phyloP scores from a whole-genome alignment of 805 yeast species.

The Suhomyces emberorum region DNA sequence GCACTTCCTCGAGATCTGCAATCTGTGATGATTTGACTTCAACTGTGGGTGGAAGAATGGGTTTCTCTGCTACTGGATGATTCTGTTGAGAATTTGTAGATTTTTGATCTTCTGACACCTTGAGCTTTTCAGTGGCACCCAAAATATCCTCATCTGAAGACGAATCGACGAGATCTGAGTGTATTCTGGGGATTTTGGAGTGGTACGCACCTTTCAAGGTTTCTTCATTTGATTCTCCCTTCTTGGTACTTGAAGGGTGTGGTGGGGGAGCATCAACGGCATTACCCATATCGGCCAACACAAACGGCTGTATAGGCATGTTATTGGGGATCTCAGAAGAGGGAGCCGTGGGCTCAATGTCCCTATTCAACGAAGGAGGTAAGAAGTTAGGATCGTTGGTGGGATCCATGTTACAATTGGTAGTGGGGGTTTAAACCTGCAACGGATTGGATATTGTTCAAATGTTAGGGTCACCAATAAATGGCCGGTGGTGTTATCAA shows the following conservation, averaged over 20 bases:
- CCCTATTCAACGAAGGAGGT: conserved; percentile 71
- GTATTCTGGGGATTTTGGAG: conserved; percentile 50
- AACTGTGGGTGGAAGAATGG: conserved; percentile 40
- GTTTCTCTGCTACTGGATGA: conserved; percentile 4
- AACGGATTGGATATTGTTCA: too few relatives aligned
- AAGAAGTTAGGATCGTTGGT: conserved; percentile 86
- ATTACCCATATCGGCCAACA: conserved; percentile 68
- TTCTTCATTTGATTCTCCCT: conserved; percentile 9
- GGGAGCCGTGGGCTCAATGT: conserved; percentile 63
- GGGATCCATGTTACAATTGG: conserved; percentile 88
- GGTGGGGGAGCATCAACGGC: conserved; percentile 74
- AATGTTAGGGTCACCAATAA: too few relatives aligned
- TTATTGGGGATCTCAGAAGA: conserved; percentile 67
- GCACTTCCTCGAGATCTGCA: conserved; percentile 96
- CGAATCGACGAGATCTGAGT: conserved; percentile 50
- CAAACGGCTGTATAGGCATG: conserved; percentile 75
- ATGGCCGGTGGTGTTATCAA: too few relatives aligned
- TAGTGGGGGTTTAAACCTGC: too few relatives aligned
- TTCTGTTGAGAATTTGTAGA: too few relatives aligned
- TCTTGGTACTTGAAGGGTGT: conserved; percentile 34
- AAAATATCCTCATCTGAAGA: conserved; percentile 43
- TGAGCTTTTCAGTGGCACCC: not conserved
- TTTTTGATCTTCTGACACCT: not conserved
- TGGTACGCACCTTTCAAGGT: conserved; percentile 20
- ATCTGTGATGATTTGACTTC: conserved; percentile 58